These are phyloP conservation scores for Tirmania nivea DNA, from an alignment of 495 filamentous ascomycete genomes.

Conservation along the genomic window DNA sequence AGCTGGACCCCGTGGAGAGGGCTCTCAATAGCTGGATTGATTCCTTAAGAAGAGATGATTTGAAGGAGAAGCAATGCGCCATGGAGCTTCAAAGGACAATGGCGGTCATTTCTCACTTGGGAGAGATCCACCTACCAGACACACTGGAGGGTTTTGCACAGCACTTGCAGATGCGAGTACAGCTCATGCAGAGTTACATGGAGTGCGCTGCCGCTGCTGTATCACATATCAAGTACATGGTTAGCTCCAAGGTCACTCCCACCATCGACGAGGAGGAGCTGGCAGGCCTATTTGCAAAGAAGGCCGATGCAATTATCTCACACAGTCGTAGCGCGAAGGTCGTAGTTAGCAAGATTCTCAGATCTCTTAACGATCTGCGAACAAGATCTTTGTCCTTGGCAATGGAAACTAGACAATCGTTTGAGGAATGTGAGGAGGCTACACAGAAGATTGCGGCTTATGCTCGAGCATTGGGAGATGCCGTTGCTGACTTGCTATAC, in stretches of 20 bases:
- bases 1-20: constrained; percentile 81
- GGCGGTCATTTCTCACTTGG: constrained; percentile 64
- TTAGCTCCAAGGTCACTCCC: constrained; percentile 37
- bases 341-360: constrained; percentile 53
- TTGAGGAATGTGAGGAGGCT: constrained; percentile 38
- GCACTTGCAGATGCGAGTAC: constrained; percentile 47
- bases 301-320: constrained; percentile 46
- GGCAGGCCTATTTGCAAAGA: constrained; percentile 41
- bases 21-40: constrained; percentile 82
- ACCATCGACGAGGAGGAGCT: constrained; percentile 38
- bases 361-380: constrained; percentile 57
- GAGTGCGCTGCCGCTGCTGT: constrained; percentile 55
- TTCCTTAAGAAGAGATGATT: constrained; percentile 53
- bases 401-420: constrained; percentile 31
- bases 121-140: constrained; percentile 52
- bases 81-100: constrained; percentile 64
- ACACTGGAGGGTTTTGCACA: constrained; percentile 60
- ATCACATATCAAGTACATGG: constrained; percentile 36
- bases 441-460: constrained; percentile 46
- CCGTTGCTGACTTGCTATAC: constrained; percentile 39
- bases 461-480: constrained; percentile 42
- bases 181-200: constrained; percentile 58
- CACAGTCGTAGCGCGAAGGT: constrained; percentile 71
- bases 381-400: constrained; percentile 52
- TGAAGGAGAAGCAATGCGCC: constrained; percentile 64